Evolutionary conservation across 306 rosid genomes (phyloP).

Genomic region (Begonia fuchsioides): DNA sequence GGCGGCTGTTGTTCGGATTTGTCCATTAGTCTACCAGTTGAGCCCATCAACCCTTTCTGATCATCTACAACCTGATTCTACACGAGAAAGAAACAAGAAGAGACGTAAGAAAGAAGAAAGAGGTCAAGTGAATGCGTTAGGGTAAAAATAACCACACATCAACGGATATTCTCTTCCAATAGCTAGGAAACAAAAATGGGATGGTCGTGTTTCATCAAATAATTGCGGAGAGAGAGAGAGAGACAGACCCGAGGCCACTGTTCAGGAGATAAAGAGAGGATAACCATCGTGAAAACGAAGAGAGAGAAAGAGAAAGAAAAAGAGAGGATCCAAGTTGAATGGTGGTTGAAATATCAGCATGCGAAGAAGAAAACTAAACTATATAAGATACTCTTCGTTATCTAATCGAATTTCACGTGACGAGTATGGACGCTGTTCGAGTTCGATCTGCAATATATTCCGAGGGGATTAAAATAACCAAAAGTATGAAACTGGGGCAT

Average conservation of each 20-base stretch:
- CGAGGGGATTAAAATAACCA: conserved; percentile 18
- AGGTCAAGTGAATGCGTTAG: conserved; percentile 22
- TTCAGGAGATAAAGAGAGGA: conserved; percentile 36
- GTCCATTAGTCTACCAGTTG: conserved; percentile 39
- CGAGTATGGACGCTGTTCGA: conserved; percentile 23
- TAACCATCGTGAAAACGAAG: conserved; percentile 47
- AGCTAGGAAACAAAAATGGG: conserved; percentile 59
- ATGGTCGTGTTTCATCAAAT: conserved; percentile 54
- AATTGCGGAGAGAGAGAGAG: conserved; percentile 40
- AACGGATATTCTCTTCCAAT: conserved; percentile 75
- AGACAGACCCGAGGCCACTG: conserved; percentile 61
- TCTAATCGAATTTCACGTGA: conserved; percentile 19
- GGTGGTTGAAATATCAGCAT: neutral
- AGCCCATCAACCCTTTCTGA: conserved; percentile 35
- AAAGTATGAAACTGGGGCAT: conserved; percentile 30
- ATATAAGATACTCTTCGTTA: neutral
- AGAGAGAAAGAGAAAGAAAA: conserved; percentile 56
- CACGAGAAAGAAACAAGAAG: neutral
- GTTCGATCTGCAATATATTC: conserved; percentile 15
- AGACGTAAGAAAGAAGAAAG: neutral
- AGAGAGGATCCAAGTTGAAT: conserved; percentile 19
- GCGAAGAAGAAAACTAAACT: neutral
- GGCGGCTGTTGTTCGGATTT: conserved; percentile 41
- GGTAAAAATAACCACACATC: conserved; percentile 38
- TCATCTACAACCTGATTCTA: conserved; percentile 35